phyloP scores from a whole-genome alignment of 148 eudicot genomes.

The Cornus kousa region DNA sequence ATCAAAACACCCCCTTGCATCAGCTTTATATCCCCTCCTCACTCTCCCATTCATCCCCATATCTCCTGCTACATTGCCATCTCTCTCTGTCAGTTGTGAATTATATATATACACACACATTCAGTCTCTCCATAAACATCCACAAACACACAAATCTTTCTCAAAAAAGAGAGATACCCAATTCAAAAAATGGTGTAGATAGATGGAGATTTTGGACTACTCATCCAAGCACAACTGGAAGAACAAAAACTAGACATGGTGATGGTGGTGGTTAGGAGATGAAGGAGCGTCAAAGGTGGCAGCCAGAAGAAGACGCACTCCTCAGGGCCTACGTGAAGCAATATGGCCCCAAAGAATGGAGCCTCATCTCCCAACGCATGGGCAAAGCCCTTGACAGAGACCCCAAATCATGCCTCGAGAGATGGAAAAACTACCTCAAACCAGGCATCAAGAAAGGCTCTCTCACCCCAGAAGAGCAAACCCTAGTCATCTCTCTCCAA shows the following conservation, averaged over 20 bases:
- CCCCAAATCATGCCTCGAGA: conserved; percentile 31
- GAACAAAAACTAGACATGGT: neutral
- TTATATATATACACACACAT: too few species aligned
- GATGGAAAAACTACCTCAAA: conserved; percentile 40
- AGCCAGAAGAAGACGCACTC: conserved; percentile 33
- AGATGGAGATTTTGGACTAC: too few species aligned
- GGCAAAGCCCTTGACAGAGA: conserved; percentile 26
- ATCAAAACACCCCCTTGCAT: too few species aligned
- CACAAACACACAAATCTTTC: too few species aligned
- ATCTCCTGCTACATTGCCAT: neutral
- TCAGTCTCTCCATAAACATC: too few species aligned
- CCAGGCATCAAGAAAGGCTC: conserved; percentile 40
- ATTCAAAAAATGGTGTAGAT: too few species aligned
- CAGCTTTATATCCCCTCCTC: too few species aligned
- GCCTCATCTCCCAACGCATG: conserved; percentile 36
- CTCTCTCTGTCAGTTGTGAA: neutral
- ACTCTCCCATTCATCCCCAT: neutral
- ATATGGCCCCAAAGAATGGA: conserved; percentile 34
- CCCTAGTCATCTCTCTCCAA: conserved; percentile 28
- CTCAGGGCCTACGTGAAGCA: conserved; percentile 34
- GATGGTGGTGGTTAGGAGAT: conserved; percentile 7
- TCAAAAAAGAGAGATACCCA: too few species aligned
- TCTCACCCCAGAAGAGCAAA: conserved; percentile 32
- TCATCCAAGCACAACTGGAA: too few species aligned
- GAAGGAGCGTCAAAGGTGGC: conserved; percentile 41